Evolutionary conservation across 176 grass and related monocot genomes (phyloP), one percentile per base, ranked within the genome.

Genomic region (Chloris gayana): DNA sequence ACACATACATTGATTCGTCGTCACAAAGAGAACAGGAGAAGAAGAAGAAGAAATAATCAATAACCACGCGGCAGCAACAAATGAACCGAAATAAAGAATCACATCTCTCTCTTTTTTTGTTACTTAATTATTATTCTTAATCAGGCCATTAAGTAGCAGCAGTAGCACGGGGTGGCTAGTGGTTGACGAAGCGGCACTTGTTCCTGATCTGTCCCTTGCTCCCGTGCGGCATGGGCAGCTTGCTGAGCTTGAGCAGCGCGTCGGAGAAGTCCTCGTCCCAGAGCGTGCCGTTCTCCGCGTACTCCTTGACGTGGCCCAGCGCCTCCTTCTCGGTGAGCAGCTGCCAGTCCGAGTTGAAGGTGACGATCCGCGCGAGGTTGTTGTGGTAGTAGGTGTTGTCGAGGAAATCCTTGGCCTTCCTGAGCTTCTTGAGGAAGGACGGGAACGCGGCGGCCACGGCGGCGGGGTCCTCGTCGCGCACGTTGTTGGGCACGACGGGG

Each of bases 171-270:
- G n/a, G 54, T 57, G 12, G 22, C 17, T 89, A 0, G 39, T 72
- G 0, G 67, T 88, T 91, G 74, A 88, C 79, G 38, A 27, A 46
- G 29, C 90, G 73, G 62, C 92, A 94, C 0, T 46, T 35, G 39
- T 51, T 77, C 76, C 92, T 87, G 87, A 95, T 85, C 68, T 86
- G 27, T 0, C 89, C 89, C 24, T 71, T 46, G 83, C 75, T 82
- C 14, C 78, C 68, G 1, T 15, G 58, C 53, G 84, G 84, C 83
- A 78, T 31, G n/a, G 69, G 86, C 49, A 94, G 87, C 79, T 84
- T 57, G 72, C 92, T 90, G 72, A 94, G 87, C 83, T 91, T 91
- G 25, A 89, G 64, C 29, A 91, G 87, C 31, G 92, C 64, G 3
- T 84, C 83, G 17, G 70, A 85, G 74, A 94, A 94, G 57, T 89